Base-by-base conservation (phyloP, 148 eudicot species). In the Fagopyrum tataricum region DNA sequence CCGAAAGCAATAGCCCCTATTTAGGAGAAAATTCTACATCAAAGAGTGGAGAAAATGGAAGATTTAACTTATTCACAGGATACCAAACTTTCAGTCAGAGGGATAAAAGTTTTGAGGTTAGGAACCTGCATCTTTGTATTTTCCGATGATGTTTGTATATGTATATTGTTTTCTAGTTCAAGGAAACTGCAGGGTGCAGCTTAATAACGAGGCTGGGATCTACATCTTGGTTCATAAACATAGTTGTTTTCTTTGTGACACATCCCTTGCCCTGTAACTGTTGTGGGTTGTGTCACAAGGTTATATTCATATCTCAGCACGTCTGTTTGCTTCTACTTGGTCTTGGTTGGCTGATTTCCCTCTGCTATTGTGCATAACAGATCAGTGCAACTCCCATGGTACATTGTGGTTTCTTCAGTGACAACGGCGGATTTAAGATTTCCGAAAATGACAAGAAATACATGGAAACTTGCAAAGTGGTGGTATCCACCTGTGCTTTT, bases 401-500 rank as follows among this genome's bases (percentile, higher is more conserved):
- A 66, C 97, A 96, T 86, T 96, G 99, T 82, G 99, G 99, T 68
- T 92, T 96, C 80, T 96, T 73, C 76, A 88, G 94, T 82, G 87
- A 92, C 76, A 79, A 78, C 66, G 97, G 99, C 75, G 99, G 99
- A 23, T 96, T 87, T 79, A 84, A 74, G 79, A 80, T 96, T 69
- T 92, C 96, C 24, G 88, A 82, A 59, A 88, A 88, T 78, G 99
- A 96, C 78, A 92, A 84, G 81, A 80, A 37, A 56, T 92, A 79
- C 81, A 80, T 96, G 92, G 69, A 79, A 71, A 88, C 83, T 26
- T 96, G 99, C 86, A 81, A 88, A 80, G 90, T 81, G 71, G 99
- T 88, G 52, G 92, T 96, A 44, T 96, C 99, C 73, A 96, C 99
- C 72, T 96, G 99, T 90, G 89, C 99, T 72, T 96, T 96, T 84